Evolutionary conservation across 805 yeast species (phyloP).

Genomic region (Ogataea methylovora): DNA sequence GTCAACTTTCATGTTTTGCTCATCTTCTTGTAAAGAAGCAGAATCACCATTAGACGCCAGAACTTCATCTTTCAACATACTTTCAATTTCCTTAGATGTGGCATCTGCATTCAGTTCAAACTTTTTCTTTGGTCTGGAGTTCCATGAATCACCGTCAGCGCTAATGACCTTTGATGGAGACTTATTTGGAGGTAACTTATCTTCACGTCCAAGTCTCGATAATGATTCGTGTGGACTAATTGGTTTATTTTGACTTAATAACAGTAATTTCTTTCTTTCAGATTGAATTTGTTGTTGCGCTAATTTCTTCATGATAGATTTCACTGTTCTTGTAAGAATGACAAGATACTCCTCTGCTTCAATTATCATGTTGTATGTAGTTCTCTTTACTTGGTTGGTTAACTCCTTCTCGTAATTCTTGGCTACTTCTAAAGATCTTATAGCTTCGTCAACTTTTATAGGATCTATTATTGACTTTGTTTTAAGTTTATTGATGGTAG

Average conservation of each 20-base stretch:
- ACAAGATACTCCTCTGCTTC: slow-evolving; percentile 58
- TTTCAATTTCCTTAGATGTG: neutral
- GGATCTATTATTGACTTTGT: slow-evolving; percentile 75
- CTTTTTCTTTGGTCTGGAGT: slow-evolving; percentile 22
- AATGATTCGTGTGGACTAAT: slow-evolving; percentile 31
- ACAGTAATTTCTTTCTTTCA: slow-evolving; percentile 71
- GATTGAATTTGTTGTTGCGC: slow-evolving; percentile 72
- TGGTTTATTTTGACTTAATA: slow-evolving; percentile 53
- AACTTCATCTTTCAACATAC: slow-evolving; percentile 5
- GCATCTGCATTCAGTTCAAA: slow-evolving; percentile 8
- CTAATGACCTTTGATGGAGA: slow-evolving; percentile 4
- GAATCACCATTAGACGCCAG: slow-evolving; percentile 3
- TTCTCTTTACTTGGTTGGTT: slow-evolving; percentile 69
- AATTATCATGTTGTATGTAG: slow-evolving; percentile 76
- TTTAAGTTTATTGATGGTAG: slow-evolving; percentile 63
- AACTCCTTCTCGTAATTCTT: slow-evolving; percentile 68
- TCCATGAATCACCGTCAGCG: slow-evolving; percentile 24
- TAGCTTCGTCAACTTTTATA: slow-evolving; percentile 83
- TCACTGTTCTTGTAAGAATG: slow-evolving; percentile 49
- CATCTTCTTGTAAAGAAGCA: slow-evolving; percentile 15
- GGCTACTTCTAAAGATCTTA: slow-evolving; percentile 71
- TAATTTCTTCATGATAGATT: slow-evolving; percentile 45
- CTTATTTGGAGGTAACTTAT: slow-evolving; percentile 29
- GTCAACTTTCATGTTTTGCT: slow-evolving; percentile 43
- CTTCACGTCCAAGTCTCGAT: slow-evolving; percentile 73